A percentile compares a stretch with the other conserved stretches of the same genome.
These are phyloP conservation scores for Leccinum longicurvipes DNA, from an alignment of 768 basidiomycete genomes.

Conservation along the genomic window DNA sequence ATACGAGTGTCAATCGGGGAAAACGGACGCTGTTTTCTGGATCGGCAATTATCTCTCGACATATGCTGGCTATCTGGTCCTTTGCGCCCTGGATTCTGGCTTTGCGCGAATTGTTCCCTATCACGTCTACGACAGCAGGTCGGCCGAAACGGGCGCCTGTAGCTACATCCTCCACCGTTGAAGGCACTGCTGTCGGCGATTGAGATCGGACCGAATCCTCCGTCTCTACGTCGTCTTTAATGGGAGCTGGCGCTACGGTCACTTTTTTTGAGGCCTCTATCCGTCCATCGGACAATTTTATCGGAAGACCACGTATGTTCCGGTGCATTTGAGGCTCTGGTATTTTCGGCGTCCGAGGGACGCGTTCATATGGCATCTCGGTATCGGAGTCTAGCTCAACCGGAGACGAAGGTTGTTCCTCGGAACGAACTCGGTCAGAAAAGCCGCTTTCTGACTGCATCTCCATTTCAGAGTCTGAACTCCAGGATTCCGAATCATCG, in stretches of 20 bases:
- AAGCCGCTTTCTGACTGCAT: slow-evolving; percentile 10
- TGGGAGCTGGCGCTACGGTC: slow-evolving; percentile 16
- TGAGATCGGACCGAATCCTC: slow-evolving; percentile 37
- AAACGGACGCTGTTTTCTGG: slow-evolving; percentile 88
- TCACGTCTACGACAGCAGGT: slow-evolving; percentile 68
- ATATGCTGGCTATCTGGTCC: slow-evolving; percentile 90
- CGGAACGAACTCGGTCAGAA: slow-evolving; percentile 10
- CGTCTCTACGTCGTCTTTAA: slow-evolving; percentile 30
- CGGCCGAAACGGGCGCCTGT: slow-evolving; percentile 90
- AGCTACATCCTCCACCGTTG: slow-evolving; percentile 62
- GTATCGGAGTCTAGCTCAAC: slow-evolving; percentile 44
- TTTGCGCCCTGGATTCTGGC: slow-evolving; percentile 74
- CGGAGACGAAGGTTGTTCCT: slow-evolving; percentile 4
- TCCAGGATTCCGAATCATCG: slow-evolving; percentile 53
- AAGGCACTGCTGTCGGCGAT: slow-evolving; percentile 22
- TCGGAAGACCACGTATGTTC: slow-evolving; percentile 67
- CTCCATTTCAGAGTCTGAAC: slow-evolving; percentile 36
- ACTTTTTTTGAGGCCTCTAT: slow-evolving; percentile 56
- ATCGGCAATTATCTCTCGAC: slow-evolving; percentile 91
- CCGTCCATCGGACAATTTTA: slow-evolving; percentile 80
- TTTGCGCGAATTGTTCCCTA: slow-evolving; percentile 62
- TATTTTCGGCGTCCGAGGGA: slow-evolving; percentile 48
- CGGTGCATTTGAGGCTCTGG: slow-evolving; percentile 47
- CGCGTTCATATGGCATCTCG: slow-evolving; percentile 74
- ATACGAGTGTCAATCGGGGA: background rate